Base-by-base conservation (phyloP, 1,139 yeast species). In the Geotrichum klebahnii region DNA sequence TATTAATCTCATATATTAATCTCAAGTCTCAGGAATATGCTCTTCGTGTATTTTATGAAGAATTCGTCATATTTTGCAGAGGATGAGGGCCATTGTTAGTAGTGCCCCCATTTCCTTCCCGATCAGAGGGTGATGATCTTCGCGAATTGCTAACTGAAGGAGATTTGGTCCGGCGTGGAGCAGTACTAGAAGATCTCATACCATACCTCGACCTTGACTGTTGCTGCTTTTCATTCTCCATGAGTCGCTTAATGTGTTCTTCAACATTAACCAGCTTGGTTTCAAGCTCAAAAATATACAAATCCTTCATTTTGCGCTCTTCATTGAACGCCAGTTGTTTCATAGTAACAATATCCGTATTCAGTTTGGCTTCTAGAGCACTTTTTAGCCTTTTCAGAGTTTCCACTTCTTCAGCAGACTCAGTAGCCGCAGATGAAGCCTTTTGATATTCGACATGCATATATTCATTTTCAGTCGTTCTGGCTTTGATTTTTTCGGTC, bases 381-480 rank as follows among this genome's bases (percentile, higher is more conserved):
- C 60, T 62, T 22, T 73, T 68, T 32, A 66, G 67, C 0, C 60
- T 60, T 37, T 67, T 61, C n/a, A 73, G 58, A 1, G 61, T 65
- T 2, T 60, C 63, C 5, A 78, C 70, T 48, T 76, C 78, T 1
- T 61, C 58, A 2, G 68, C 65, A 0, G 85, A 77, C 14, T 81
- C 87, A 5, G 65, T 66, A 0, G 80, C 77, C 0, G 90, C 77
- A 5, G 69, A 66, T 1, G 71, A 62, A 0, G 94, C 87, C 54
- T 81, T 78, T 44, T 73, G 74, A 50, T 81, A 78, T 64, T 89
- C 95, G 35, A 72, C 72, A 8, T 72, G 67, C 79, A 84, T 83
- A 63, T 85, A 88, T 48, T 72, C 77, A 52, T 75, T 78, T 59
- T 88, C 96, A 31, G 67, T 74, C 63, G 51, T 65, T 58, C 67